Base-by-base conservation (phyloP, 164 flowering plant species). In the Nelumbo lutea region DNA sequence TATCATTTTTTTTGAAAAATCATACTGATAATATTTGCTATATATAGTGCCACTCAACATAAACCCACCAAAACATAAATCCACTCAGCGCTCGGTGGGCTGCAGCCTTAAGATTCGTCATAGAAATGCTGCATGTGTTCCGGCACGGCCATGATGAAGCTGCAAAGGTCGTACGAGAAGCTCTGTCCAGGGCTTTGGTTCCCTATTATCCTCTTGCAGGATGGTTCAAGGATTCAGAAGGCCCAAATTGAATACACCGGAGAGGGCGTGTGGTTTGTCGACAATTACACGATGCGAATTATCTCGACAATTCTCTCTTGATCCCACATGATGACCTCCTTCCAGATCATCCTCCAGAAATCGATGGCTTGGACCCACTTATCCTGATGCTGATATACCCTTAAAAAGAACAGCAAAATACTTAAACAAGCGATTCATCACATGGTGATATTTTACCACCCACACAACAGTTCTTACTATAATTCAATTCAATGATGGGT, bases 171-270 rank as follows among this genome's bases (percentile, higher is more conserved):
- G 79, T 88, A 10, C 78, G 62, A 59, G 76, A 75, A 67, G 89
- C 87, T 41, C 68, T 86, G 76, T 78, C 87, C 27, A 27, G 27
- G 27, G 27, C 27, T 27, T 0, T 27, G 68, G 86, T 86, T 65
- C 86, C 83, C 38, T 88, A 87, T 62, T 86, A 88, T 71, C 90
- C 89, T 66, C 88, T 88, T 3, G 90, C 90, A 0, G 90, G 93
- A 13, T 59, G 85, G 68, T 79, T 86, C 13, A 65, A 56, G n/a
- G 80, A 78, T 45, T 53, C 77, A 0, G 41, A 68, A 67, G 68
- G 78, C 82, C 39, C 84, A 78, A 45, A 57, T 86, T 59, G 80
- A 75, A 2, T 86, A 87, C 52, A 66, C 77, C 13, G 85, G 79
- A 52, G 83, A 84, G 52, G 93, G 93, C 1, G 77, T 83, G 72